These are phyloP conservation scores for Aureobasidium sp. DNA, from an alignment of 2,329 filamentous ascomycete genomes.

Conservation along the genomic window DNA sequence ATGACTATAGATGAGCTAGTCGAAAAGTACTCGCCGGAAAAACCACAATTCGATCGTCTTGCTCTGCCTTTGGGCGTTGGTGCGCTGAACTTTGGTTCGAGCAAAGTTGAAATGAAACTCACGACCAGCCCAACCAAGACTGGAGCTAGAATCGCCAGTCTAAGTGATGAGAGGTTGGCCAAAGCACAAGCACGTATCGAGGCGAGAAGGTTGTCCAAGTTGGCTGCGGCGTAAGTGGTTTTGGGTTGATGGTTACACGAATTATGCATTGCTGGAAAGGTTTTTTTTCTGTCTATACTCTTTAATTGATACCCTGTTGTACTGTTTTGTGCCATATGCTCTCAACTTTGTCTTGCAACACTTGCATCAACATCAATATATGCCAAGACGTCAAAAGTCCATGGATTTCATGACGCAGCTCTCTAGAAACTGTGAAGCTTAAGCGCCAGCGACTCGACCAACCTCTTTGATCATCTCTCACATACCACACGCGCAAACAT, in stretches of 20 bases:
- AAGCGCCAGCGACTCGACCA: not conserved
- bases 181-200: slow-evolving; percentile 5
- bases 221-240: not conserved
- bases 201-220: not conserved
- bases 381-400: not conserved
- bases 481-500: not conserved
- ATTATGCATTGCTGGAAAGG: not conserved
- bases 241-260: not conserved
- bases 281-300: not conserved
- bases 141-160: not conserved
- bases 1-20: slow-evolving; percentile 9
- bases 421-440: not conserved
- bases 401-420: slow-evolving; percentile 1
- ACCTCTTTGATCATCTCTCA: not conserved
- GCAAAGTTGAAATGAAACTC: not conserved
- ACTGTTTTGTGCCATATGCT: not conserved
- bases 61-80: slow-evolving; percentile 9
- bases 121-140: not conserved
- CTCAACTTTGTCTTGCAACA: not conserved
- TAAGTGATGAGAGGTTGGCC: not conserved
- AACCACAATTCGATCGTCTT: slow-evolving; percentile 9
- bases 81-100: not conserved
- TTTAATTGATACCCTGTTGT: slow-evolving; percentile 2
- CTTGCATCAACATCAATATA: not conserved
- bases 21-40: slow-evolving; percentile 9